Evolutionary conservation across 768 basidiomycete species (phyloP).

Genomic region (Lactarius deliciosus): DNA sequence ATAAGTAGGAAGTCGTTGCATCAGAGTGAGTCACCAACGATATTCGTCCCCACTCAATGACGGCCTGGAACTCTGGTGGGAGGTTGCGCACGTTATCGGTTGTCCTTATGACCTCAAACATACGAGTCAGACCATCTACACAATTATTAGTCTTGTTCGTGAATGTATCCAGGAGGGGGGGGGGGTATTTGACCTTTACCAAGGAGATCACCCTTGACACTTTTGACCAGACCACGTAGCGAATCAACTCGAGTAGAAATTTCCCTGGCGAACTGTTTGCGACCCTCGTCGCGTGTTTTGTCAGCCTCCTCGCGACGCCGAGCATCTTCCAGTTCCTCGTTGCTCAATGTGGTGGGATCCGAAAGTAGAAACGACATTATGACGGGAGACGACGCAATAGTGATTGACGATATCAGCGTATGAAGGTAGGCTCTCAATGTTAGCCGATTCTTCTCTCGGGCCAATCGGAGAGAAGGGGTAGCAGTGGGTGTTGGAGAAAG

Average conservation of each 20-base stretch:
- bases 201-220: slow-evolving; percentile 93
- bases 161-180: not conserved
- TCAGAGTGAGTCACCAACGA: slow-evolving; percentile 58
- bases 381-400: slow-evolving; percentile 83
- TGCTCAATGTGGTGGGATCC: slow-evolving; percentile 63
- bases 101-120: slow-evolving; percentile 87
- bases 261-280: slow-evolving; percentile 81
- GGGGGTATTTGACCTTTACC: slow-evolving; percentile 56
- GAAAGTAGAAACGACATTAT: slow-evolving; percentile 83
- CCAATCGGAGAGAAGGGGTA: slow-evolving; percentile 45
- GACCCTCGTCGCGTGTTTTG: slow-evolving; percentile 79
- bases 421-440: slow-evolving; percentile 94
- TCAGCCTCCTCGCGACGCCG: slow-evolving; percentile 85
- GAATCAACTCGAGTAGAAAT: slow-evolving; percentile 85
- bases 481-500: slow-evolving; percentile 20
- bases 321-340: slow-evolving; percentile 78
- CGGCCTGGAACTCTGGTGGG: slow-evolving; percentile 82
- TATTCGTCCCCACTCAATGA: slow-evolving; percentile 95
- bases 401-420: slow-evolving; percentile 63
- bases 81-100: slow-evolving; percentile 75
- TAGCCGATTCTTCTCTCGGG: slow-evolving; percentile 92
- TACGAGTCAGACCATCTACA: slow-evolving; percentile 80
- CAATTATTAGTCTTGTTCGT: slow-evolving; percentile 12
- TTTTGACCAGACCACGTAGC: slow-evolving; percentile 76
- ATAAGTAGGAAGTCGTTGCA: not conserved